Percentiles rank a stretch among this genome's conserved stretches.
These are phyloP conservation scores for Magnaporthales sp. DNA, from an alignment of 2,329 filamentous ascomycete species.

Conservation along the genomic window DNA sequence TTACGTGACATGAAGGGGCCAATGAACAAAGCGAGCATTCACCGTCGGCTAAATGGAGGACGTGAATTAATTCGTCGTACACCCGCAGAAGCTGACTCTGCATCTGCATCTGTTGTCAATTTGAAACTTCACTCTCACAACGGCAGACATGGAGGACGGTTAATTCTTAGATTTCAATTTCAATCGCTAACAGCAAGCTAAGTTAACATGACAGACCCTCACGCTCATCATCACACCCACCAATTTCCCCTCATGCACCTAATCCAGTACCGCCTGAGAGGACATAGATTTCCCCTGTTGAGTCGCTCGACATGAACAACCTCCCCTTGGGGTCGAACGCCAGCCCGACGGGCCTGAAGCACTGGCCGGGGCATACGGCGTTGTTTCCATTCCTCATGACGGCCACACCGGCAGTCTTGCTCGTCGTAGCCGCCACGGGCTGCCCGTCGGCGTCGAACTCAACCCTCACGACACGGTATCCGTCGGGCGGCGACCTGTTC, in stretches of 20 bases:
- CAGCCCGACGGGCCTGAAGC: constrained; percentile 55
- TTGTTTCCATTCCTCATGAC: constrained; percentile 47
- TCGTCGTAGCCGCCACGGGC: constrained; percentile 27
- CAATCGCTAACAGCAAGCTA: neutral
- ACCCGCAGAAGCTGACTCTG: neutral
- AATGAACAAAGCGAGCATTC: neutral
- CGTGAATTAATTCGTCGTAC: no score
- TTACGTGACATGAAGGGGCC: neutral
- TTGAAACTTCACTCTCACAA: neutral
- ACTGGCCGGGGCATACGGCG: constrained; percentile 41
- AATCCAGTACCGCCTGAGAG: constrained; percentile 16
- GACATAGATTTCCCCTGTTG: constrained; percentile 57
- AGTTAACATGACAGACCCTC: neutral
- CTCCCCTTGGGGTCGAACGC: constrained; percentile 39
- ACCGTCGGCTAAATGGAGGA: neutral
- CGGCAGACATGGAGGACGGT: neutral
- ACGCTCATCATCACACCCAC: neutral
- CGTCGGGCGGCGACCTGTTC: constrained; percentile 14
- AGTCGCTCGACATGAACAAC: constrained; percentile 53
- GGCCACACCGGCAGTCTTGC: constrained; percentile 35
- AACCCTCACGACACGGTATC: constrained; percentile 34
- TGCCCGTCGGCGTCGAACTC: constrained; percentile 30
- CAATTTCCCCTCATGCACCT: neutral
- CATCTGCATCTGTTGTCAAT: neutral
- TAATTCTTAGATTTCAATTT: neutral